Evolutionary conservation across 768 basidiomycete genomes (phyloP).

Genomic region (Inosperma sp.): DNA sequence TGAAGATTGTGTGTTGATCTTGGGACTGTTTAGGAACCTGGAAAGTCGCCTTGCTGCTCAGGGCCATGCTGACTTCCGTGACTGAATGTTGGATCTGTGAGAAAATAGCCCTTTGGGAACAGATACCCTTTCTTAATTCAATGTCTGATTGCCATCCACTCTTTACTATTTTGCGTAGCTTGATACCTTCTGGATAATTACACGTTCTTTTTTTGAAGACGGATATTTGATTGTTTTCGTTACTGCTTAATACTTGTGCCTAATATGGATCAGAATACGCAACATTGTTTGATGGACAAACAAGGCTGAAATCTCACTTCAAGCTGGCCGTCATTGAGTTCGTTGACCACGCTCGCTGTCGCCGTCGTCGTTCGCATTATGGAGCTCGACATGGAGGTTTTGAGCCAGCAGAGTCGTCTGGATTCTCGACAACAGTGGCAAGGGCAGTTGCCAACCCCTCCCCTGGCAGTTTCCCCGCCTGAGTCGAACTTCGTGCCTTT

Average conservation of each 20-base stretch:
- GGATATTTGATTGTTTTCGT: conserved; percentile 12
- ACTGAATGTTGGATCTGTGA: conserved; percentile 33
- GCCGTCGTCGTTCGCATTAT: conserved; percentile 19
- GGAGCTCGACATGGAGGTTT: conserved; percentile 38
- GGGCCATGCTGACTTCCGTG: conserved; percentile 75
- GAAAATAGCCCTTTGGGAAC: neutral
- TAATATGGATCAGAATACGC: conserved; percentile 12
- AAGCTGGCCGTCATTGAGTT: conserved; percentile 7
- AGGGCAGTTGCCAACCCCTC: conserved; percentile 26
- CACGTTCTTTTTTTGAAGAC: conserved; percentile 15
- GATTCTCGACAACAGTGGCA: conserved; percentile 29
- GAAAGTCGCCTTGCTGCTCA: conserved; percentile 90
- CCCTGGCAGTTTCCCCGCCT: conserved; percentile 31
- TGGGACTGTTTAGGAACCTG: conserved; percentile 54
- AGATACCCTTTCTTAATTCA: conserved; percentile 10
- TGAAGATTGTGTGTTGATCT: conserved; percentile 9
- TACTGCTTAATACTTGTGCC: conserved; percentile 11
- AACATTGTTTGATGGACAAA: conserved; percentile 25
- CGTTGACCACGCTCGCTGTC: conserved; percentile 12
- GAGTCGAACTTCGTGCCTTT: conserved; percentile 15
- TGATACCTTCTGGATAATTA: conserved; percentile 31
- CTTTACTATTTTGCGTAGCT: conserved; percentile 23
- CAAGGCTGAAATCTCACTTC: conserved; percentile 14
- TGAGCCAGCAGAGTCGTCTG: conserved; percentile 28
- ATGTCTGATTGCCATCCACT: conserved; percentile 19